phyloP scores from a whole-genome alignment of 805 yeast species.

The Candida arabinofermentans region DNA sequence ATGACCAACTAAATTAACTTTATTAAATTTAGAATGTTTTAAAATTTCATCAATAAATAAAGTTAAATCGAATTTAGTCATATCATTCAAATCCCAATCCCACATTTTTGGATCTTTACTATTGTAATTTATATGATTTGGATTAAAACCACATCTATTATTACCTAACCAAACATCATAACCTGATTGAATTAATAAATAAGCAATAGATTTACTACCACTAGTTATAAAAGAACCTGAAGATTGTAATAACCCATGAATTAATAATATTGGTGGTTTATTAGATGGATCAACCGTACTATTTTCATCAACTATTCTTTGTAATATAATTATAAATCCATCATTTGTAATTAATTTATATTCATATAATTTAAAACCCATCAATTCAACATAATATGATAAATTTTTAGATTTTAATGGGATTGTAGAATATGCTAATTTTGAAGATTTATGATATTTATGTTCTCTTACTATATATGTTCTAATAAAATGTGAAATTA shows the following conservation, averaged over 20 bases:
- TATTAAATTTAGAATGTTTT: conserved; percentile 28
- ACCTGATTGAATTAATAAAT: conserved; percentile 44
- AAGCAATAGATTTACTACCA: conserved; percentile 79
- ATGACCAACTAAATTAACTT: conserved; percentile 70
- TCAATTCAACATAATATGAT: conserved; percentile 60
- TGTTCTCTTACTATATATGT: conserved; percentile 9
- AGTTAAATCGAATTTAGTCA: conserved; percentile 77
- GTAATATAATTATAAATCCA: conserved; percentile 68
- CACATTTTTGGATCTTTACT: conserved; percentile 57
- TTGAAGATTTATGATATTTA: conserved; percentile 3
- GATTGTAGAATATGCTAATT: conserved; percentile 24
- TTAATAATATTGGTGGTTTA: conserved; percentile 58
- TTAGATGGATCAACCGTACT: conserved; percentile 5
- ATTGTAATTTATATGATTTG: conserved; percentile 53
- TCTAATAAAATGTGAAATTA: conserved; percentile 14
- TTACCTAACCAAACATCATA: conserved; percentile 92
- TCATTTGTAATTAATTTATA: conserved; percentile 68
- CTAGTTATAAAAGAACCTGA: conserved; percentile 80
- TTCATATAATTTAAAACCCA: conserved; percentile 56
- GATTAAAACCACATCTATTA: conserved; percentile 81
- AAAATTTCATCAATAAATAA: conserved; percentile 63
- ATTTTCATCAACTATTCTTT: conserved; percentile 54
- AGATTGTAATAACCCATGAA: conserved; percentile 87
- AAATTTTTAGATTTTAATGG: conserved; percentile 36
- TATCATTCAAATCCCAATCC: conserved; percentile 90